phyloP scores from a whole-genome alignment of 345 rosid species.

The Ceriops decandra region DNA sequence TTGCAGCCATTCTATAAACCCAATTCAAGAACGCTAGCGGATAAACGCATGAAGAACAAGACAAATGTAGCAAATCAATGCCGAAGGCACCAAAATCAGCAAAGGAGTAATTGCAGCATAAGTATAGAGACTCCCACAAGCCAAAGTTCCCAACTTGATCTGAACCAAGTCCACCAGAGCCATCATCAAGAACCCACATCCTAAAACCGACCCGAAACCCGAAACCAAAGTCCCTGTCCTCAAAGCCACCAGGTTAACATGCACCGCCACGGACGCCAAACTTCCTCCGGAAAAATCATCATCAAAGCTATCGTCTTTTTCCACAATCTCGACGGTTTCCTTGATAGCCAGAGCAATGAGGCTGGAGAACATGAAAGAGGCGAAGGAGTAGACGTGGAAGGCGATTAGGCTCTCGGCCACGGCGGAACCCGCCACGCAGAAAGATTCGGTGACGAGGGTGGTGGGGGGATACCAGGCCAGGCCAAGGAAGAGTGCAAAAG shows the following conservation, averaged over 20 bases:
- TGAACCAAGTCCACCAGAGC: conserved; percentile 71
- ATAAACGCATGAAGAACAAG: conserved; percentile 60
- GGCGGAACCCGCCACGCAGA: conserved; percentile 36
- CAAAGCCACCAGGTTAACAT: conserved; percentile 45
- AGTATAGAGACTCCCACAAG: conserved; percentile 47
- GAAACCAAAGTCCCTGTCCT: conserved; percentile 55
- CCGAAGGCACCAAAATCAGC: conserved; percentile 65
- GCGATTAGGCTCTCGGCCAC: conserved; percentile 50
- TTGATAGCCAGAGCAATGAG: conserved; percentile 70
- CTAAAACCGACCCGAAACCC: conserved; percentile 61
- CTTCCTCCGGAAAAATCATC: too few relatives aligned
- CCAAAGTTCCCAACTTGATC: conserved; percentile 70
- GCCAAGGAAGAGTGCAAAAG: conserved; percentile 81
- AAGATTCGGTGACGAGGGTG: conserved; percentile 21
- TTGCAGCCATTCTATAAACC: too few relatives aligned
- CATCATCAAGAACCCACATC: conserved; percentile 76
- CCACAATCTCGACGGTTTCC: conserved; percentile 47
- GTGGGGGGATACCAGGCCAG: conserved; percentile 42
- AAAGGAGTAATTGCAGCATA: conserved; percentile 63
- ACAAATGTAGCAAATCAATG: conserved; percentile 47
- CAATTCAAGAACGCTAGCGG: conserved; percentile 33
- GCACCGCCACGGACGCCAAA: conserved; percentile 16
- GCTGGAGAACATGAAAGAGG: conserved; percentile 77
- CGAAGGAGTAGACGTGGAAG: conserved; percentile 82
- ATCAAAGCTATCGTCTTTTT: conserved; percentile 10